These are phyloP conservation scores for Colletotrichum sp. DNA, from an alignment of 2,329 filamentous ascomycete genomes.

Conservation along the genomic window DNA sequence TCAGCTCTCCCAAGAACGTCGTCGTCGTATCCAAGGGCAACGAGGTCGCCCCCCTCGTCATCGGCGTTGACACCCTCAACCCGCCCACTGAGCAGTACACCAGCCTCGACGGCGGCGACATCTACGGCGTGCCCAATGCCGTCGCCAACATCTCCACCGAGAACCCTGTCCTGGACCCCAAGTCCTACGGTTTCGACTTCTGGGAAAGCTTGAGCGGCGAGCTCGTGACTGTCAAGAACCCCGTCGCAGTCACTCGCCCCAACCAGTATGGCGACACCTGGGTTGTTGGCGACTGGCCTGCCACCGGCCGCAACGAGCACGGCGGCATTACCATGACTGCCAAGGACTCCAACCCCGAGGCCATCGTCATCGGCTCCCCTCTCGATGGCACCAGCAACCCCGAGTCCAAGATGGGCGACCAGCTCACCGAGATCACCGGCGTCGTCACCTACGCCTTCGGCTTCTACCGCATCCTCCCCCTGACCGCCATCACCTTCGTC, in stretches of 20 bases:
- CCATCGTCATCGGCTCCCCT: constrained; percentile 68
- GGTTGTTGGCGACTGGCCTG: constrained; percentile 69
- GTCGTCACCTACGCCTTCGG: constrained; percentile 70
- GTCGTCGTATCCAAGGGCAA: constrained; percentile 58
- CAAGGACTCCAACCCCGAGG: constrained; percentile 72
- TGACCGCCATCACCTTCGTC: constrained; percentile 59
- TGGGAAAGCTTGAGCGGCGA: constrained; percentile 75
- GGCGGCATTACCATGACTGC: constrained; percentile 69
- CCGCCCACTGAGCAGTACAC: constrained; percentile 69
- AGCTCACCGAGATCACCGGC: constrained; percentile 70
- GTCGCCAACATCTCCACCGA: constrained; percentile 57
- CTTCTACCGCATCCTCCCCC: constrained; percentile 72
- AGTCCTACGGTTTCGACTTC: constrained; percentile 72
- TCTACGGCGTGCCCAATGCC: constrained; percentile 71
- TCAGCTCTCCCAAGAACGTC: constrained; percentile 60
- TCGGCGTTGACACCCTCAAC: constrained; percentile 60
- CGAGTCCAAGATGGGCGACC: constrained; percentile 68
- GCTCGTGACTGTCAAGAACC: constrained; percentile 66
- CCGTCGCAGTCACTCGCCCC: constrained; percentile 63
- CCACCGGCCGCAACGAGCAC: constrained; percentile 66
- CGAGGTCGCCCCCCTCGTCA: constrained; percentile 60
- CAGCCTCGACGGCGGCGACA: constrained; percentile 66
- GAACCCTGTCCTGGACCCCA: constrained; percentile 67
- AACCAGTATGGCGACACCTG: constrained; percentile 73
- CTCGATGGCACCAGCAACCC: constrained; percentile 70